Percentiles rank a stretch among this genome's conserved stretches.
Evolutionary conservation across 371 early-diverging fungal species (phyloP).

Genomic region (Syncephalastrum monosporum): DNA sequence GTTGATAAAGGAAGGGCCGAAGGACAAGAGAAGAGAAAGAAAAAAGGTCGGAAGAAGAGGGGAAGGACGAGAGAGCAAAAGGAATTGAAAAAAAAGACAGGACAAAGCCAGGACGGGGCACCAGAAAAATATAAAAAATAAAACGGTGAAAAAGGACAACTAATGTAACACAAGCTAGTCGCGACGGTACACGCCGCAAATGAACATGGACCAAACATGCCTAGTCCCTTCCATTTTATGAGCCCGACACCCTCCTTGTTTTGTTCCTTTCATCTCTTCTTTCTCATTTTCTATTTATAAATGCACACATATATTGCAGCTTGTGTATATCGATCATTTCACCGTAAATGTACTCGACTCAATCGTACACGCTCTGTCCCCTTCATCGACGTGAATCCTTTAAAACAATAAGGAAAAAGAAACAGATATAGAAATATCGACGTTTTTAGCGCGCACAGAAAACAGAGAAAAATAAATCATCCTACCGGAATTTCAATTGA

Average conservation of each 20-base stretch:
- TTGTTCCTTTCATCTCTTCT: neutral
- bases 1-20: constrained; percentile 7
- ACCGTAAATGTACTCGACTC: no score
- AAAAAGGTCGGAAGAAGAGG: constrained; percentile 10
- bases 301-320: no score
- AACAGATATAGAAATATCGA: no score
- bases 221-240: neutral
- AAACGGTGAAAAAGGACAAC: constrained; percentile 2
- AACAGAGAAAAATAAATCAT: no score
- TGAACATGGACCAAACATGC: constrained; percentile 2
- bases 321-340: no score
- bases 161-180: constrained; percentile 22
- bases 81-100: constrained; percentile 8
- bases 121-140: constrained; percentile 3
- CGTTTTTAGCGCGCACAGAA: no score
- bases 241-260: constrained; percentile 2
- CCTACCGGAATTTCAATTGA: constrained; percentile 12
- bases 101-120: constrained; percentile 4
- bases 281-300: no score
- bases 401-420: no score
- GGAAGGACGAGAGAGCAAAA: constrained; percentile 10
- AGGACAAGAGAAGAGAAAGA: constrained; percentile 6
- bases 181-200: constrained; percentile 18
- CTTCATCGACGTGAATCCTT: no score
- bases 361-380: no score